These are phyloP conservation scores for Aspergillus aculeatus DNA, from an alignment of 2,329 filamentous ascomycete species.

Conservation along the genomic window DNA sequence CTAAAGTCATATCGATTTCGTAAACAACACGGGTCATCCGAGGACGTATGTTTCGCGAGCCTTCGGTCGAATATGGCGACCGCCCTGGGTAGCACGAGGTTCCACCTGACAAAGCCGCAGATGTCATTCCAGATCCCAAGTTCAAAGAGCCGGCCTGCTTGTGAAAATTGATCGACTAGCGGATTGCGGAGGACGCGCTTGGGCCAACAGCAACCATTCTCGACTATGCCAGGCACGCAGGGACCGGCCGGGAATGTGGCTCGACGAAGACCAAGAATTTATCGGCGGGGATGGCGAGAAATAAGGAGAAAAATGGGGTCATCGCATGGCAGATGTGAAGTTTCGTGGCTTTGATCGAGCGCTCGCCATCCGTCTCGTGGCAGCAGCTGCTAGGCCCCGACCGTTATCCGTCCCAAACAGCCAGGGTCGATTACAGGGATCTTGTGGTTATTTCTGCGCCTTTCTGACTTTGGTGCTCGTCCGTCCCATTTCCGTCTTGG, in stretches of 20 bases:
- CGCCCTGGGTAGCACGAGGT: background rate
- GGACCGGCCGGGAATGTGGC: background rate
- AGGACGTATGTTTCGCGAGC: background rate
- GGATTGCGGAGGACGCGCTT: slow-evolving; percentile 1
- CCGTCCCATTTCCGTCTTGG: slow-evolving; percentile 56
- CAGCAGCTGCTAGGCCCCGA: slow-evolving; percentile 11
- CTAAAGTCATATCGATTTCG: slow-evolving; percentile 3
- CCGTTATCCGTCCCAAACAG: slow-evolving; percentile 12
- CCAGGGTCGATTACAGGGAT: background rate
- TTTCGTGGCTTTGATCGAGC: slow-evolving; percentile 12
- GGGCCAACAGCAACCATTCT: slow-evolving; percentile 4
- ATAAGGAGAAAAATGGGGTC: slow-evolving; percentile 1
- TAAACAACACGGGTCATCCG: background rate
- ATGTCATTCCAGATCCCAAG: slow-evolving; percentile 3
- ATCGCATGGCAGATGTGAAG: background rate
- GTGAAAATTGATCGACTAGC: background rate
- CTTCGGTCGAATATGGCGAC: background rate
- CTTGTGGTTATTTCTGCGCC: slow-evolving; percentile 35
- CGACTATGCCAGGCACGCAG: slow-evolving; percentile 1
- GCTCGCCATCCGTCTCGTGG: slow-evolving; percentile 17
- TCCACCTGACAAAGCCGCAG: slow-evolving; percentile 6
- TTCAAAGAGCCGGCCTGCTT: background rate
- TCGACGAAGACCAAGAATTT: background rate
- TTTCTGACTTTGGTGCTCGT: slow-evolving; percentile 54
- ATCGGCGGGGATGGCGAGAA: background rate